Percentiles rank a stretch among this genome's conserved stretches.
phyloP scores from a whole-genome alignment of 768 basidiomycete genomes.

The Trametes cubensis region DNA sequence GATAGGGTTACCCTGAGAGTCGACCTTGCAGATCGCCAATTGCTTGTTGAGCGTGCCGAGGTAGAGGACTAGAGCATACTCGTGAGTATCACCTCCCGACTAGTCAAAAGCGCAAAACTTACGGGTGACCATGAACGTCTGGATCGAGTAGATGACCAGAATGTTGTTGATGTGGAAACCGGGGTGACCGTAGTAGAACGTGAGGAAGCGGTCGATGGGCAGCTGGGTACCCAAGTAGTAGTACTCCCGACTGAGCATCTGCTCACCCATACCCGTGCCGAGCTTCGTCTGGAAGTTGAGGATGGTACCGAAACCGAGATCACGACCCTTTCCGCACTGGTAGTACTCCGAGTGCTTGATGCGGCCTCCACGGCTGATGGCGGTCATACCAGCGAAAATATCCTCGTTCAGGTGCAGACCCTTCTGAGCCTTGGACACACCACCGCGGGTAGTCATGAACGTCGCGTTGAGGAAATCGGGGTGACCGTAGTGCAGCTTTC shows the following conservation, averaged over 20 bases:
- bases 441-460: conserved; percentile 98
- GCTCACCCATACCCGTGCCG: conserved; percentile 99
- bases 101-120: conserved; percentile 38
- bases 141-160: conserved; percentile 96
- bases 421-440: conserved; percentile 99
- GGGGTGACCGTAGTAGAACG: conserved; percentile 99
- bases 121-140: conserved; percentile 96
- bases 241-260: conserved; percentile 99
- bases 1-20: conserved; percentile 77
- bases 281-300: conserved; percentile 99
- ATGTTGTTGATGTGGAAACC: conserved; percentile 99
- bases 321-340: conserved; percentile 98
- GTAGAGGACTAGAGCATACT: conserved; percentile 66
- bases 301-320: conserved; percentile 98
- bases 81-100: not conserved
- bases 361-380: conserved; percentile 94
- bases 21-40: conserved; percentile 83
- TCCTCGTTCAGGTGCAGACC: conserved; percentile 98
- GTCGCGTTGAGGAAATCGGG: conserved; percentile 98
- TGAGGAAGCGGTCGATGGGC: conserved; percentile 97
- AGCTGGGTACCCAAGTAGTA: conserved; percentile 98
- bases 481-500: conserved; percentile 98
- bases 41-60: conserved; percentile 97
- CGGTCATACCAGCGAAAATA: conserved; percentile 99
- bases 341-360: conserved; percentile 99